Base-by-base conservation (phyloP, 2,329 filamentous ascomycete genomes). In the Dendrostoma leiphaemia region DNA sequence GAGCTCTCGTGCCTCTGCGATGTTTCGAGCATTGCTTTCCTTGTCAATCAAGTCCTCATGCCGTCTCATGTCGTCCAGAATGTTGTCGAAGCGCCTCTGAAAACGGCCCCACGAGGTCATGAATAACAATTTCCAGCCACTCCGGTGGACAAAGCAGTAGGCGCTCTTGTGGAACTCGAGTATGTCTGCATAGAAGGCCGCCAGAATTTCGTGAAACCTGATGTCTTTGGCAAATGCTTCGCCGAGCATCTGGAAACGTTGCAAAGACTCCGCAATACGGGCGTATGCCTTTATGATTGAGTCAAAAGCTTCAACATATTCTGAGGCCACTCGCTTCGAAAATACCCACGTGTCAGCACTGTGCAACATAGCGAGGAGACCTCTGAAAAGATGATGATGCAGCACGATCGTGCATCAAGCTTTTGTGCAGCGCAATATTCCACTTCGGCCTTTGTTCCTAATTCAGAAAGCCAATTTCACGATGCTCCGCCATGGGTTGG, bases 131-230 rank as follows among this genome's bases (percentile, higher is more conserved):
- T 61, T 65, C 71, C 71, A 74, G 2, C 64, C 48, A 15, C 62
- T 67, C 26, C 68, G 57, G 0, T 67, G 63, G 17, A 80, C 68
- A 38, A 78, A 78, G 13, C 70, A 70, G 53, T 81, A 80, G 0
- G 75, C 74, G 3, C 71, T 44, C 21, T 69, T 69, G 47, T 81
- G 77, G 34, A 80, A 80, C 12, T 71, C 56, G 0, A 80, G 63
- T 19, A 80, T 77, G n/a, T 80, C 74, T 0, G 69, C 62, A 37
- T 80, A 80, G 29, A 77, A 74, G 0, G 74, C 53, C 0, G 72
- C 74, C 0, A 80, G 56, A 0, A 71, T 67, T 10, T 70, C 59
- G 31, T 78, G 72, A 29, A 80, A 71, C 0, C 71, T 61, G 0
- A 56, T 28, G 5, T 74, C 60, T 0, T 48, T 51, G 1, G 35